A percentile compares a stretch with the other conserved stretches of the same genome.
These are phyloP conservation scores for Cercospora canescens DNA, from an alignment of 2,329 filamentous ascomycete genomes.

Conservation along the genomic window DNA sequence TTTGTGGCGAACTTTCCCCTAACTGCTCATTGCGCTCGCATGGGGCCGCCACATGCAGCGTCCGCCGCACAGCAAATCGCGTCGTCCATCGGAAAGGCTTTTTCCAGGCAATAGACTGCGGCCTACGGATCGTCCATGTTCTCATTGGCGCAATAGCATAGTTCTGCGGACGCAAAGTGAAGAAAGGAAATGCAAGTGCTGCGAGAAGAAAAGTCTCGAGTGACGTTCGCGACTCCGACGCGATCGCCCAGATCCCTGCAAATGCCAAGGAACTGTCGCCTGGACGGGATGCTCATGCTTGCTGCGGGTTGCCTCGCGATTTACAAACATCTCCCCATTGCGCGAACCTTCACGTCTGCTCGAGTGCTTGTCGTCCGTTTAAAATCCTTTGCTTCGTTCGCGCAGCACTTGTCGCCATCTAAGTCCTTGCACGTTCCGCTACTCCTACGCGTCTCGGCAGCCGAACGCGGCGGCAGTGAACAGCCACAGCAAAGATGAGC, in stretches of 20 bases:
- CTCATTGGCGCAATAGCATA: slow-evolving; percentile 31
- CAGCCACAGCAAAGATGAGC: slow-evolving; percentile 6
- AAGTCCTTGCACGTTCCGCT: background rate
- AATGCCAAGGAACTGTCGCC: slow-evolving; percentile 3
- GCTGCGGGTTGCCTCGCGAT: background rate
- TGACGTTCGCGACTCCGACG: slow-evolving; percentile 12
- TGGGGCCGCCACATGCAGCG: background rate
- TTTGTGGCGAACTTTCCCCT: background rate
- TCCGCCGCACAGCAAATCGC: background rate
- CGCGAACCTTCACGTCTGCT: background rate
- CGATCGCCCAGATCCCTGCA: background rate
- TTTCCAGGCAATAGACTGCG: slow-evolving; percentile 8
- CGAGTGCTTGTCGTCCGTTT: background rate
- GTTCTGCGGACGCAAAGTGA: background rate
- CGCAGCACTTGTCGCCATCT: background rate
- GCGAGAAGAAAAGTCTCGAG: slow-evolving; percentile 3
- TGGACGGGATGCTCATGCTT: background rate
- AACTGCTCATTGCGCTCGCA: background rate
- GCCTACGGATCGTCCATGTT: slow-evolving; percentile 24
- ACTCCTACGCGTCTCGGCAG: background rate
- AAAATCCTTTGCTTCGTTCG: background rate
- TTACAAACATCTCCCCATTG: background rate
- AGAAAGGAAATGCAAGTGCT: background rate
- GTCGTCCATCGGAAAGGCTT: background rate
- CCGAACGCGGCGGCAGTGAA: background rate